Percentiles rank a stretch among this genome's conserved stretches.
Evolutionary conservation across 2,329 filamentous ascomycete genomes (phyloP).

Genomic region (Alternaria triticimaculans): DNA sequence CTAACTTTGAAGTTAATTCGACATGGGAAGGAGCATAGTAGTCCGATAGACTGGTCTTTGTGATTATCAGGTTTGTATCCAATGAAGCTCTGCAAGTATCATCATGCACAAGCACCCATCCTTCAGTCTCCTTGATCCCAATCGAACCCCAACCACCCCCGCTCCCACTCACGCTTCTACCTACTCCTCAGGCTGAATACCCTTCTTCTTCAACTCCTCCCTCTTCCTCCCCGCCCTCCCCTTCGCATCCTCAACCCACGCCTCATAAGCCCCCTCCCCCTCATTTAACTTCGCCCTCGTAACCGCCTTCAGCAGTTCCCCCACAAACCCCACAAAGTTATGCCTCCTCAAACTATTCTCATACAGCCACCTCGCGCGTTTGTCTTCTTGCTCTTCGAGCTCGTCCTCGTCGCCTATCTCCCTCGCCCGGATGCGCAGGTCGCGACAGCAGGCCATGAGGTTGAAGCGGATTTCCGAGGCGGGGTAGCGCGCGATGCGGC

Average conservation of each 20-base stretch:
- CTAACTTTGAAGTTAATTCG: neutral
- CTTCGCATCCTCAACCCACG: conserved; percentile 75
- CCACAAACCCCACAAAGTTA: conserved; percentile 96
- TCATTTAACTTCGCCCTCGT: conserved; percentile 74
- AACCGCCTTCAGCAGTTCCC: conserved; percentile 87
- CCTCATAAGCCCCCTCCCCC: conserved; percentile 69
- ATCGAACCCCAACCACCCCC: neutral
- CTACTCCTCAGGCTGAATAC: conserved; percentile 28
- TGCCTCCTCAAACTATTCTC: conserved; percentile 91
- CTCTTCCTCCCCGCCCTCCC: conserved; percentile 60
- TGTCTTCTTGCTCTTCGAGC: conserved; percentile 79
- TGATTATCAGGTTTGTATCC: neutral
- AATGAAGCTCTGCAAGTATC: neutral
- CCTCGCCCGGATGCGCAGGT: conserved; percentile 76
- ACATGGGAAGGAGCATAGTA: neutral
- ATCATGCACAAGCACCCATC: neutral
- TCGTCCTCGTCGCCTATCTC: conserved; percentile 84
- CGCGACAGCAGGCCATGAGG: conserved; percentile 87
- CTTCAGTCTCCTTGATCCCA: neutral
- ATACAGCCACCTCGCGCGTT: conserved; percentile 87
- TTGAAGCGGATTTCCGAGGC: conserved; percentile 93
- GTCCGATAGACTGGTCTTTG: neutral
- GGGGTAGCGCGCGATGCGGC: conserved; percentile 84
- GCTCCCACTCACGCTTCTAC: neutral
- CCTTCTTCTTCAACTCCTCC: conserved; percentile 54